phyloP scores from a whole-genome alignment of 345 rosid species.

The Eucalyptus regnans region DNA sequence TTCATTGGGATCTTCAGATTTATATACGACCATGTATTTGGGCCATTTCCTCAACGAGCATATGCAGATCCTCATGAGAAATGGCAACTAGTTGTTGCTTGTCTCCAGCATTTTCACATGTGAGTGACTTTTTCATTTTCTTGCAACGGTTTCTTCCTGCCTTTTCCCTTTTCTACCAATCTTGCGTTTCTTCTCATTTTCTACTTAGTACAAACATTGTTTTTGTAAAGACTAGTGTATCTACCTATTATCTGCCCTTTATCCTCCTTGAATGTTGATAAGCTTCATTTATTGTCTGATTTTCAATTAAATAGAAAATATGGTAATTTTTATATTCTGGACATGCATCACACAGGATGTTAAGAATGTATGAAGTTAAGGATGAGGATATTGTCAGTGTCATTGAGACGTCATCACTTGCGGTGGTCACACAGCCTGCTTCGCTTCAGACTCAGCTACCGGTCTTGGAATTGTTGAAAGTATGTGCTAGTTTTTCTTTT shows the following conservation, averaged over 20 bases:
- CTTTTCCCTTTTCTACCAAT: neutral
- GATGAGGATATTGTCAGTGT: conserved; percentile 69
- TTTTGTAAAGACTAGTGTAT: neutral
- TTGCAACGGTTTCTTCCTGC: neutral
- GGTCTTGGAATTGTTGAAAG: conserved; percentile 76
- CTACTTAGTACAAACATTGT: neutral
- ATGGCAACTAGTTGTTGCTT: conserved; percentile 88
- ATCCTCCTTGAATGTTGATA: neutral
- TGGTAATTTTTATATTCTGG: neutral
- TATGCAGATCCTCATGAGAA: conserved; percentile 90
- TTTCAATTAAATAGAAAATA: neutral
- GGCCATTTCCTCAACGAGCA: conserved; percentile 91
- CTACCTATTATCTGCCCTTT: neutral
- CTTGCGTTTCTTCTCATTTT: neutral
- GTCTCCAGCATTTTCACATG: conserved; percentile 96
- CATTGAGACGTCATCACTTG: conserved; percentile 39
- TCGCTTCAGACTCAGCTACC: conserved; percentile 75
- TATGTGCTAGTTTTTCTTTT: conserved; percentile 8
- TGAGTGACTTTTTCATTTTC: conserved; percentile 13
- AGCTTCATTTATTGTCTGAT: neutral
- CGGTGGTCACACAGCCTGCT: conserved; percentile 32
- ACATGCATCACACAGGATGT: conserved; percentile 41
- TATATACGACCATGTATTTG: conserved; percentile 82
- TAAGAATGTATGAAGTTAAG: conserved; percentile 69
- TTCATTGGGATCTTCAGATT: conserved; percentile 90